Percentiles rank a stretch among this genome's conserved stretches.
These are phyloP conservation scores for Cyclaneusma minus DNA, from an alignment of 2,329 filamentous ascomycete species.

Conservation along the genomic window DNA sequence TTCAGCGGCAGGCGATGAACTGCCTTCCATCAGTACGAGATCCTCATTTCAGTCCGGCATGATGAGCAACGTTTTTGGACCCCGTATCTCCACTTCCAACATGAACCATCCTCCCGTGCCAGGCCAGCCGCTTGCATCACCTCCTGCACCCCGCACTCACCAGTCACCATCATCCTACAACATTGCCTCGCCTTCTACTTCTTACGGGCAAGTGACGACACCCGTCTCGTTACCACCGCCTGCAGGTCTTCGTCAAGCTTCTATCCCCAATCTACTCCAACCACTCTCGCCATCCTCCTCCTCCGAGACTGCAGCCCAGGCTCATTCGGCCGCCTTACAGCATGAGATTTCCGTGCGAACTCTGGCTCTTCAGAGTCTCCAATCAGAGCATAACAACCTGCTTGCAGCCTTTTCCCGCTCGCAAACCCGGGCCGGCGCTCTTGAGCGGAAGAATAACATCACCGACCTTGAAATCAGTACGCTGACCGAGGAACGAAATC, in stretches of 20 bases:
- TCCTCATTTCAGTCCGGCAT: constrained; percentile 8
- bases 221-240: constrained; percentile 8
- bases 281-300: constrained; percentile 8
- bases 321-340: constrained; percentile 24
- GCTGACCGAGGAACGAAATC: constrained; percentile 32
- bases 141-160: constrained; percentile 15
- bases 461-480: constrained; percentile 34
- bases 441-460: constrained; percentile 33
- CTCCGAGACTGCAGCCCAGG: constrained; percentile 6
- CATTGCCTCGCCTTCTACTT: constrained; percentile 14
- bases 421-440: constrained; percentile 29
- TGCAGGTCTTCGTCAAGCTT: constrained; percentile 8
- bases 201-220: constrained; percentile 8
- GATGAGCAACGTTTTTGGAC: constrained; percentile 5
- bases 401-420: constrained; percentile 34
- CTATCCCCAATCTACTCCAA: constrained; percentile 9
- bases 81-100: constrained; percentile 8
- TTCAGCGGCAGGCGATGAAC: constrained; percentile 8
- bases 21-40: constrained; percentile 10
- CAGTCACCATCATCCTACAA: constrained; percentile 15
- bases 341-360: constrained; percentile 38
- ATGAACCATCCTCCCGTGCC: constrained; percentile 17
- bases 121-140: constrained; percentile 16
- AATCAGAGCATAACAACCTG: constrained; percentile 35
- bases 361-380: constrained; percentile 32